Base-by-base conservation (phyloP, 257 asterid genomes). In the Datura wrightii region DNA sequence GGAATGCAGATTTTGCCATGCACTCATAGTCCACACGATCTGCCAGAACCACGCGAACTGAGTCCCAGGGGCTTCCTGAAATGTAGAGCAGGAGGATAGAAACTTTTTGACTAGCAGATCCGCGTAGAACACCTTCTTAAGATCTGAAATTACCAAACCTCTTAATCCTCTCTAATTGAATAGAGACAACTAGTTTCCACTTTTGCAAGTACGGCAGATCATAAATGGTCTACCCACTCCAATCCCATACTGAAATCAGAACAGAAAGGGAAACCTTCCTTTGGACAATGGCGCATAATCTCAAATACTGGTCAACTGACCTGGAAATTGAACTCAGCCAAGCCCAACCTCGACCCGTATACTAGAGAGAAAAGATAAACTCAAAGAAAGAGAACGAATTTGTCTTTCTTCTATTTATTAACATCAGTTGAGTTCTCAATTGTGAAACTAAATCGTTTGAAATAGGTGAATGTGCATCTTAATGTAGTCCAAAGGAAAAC, bases 391-490 rank as follows among this genome's bases (percentile, higher is more conserved):
- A 34, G 46, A 78, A 52, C 31, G 8, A 13, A 15, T 52, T 78
- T 34, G 13, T 52, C 15, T 34, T 31, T 34, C 82, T 78, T 78
- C 63, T 52, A 8, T 14, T 52, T 52, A 6, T 78, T 52, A 52
- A 14, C 82, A 52, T 78, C 63, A 78, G 62, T 24, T 52, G 44
- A 31, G 44, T 18, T 78, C 48, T 78, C 82, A 5, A 52, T 76
- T 15, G 63, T 52, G 34, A 78, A 78, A 78, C 31, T 52, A 78
- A 78, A 31, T 74, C 81, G 79, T 14, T 24, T 52, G 46, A 31
- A 78, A 52, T 52, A 78, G 63, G 82, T 31, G 63, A 78, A 78
- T 52, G 15, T 52, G 44, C 82, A 78, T 78, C 63, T 13, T 50
- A 54, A 76, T 16, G 46, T 8, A 76, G 82, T 31, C 82, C 42